Base-by-base conservation (phyloP, 140 eudicot genomes). In the Anethum foeniculum region DNA sequence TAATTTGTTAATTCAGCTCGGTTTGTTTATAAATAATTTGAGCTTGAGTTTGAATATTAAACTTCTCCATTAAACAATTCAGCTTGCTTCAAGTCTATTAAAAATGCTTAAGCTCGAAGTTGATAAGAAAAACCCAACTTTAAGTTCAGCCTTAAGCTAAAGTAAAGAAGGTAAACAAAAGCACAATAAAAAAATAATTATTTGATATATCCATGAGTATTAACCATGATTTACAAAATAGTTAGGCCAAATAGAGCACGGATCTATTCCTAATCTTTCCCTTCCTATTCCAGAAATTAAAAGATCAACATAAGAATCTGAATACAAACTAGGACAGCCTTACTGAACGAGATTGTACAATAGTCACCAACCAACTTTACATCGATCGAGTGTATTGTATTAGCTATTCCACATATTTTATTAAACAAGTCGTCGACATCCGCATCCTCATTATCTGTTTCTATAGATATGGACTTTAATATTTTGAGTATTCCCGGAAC, bases 171-270 rank as follows among this genome's bases (percentile, higher is more conserved):
- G 16, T 52, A 28, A 46, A 38, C 28, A 48, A 30, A 6, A 18
- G 49, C 11, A 56, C 39, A 28, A 28, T 2, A 36, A 58, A 23
- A 10, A 79, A 71, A 76, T 58, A 23, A 43, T 30, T n/a, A n/a
- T n/a, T n/a, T n/a, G 41, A 27, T 43, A 9, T 1, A 25, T 39
- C 46, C 13, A 80, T 65, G 84, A 79, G 75, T 81, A 34, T 81
- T 78, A 25, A 94, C 98, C 90, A 91, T 88, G 85, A 88, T 88
- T 85, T 94, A 91, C 90, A 94, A 81, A 76, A 92, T 86, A 77
- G 83, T 92, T 52, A 94, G 86, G 86, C 95, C 86, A 71, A 92
- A 85, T 78, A 92, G 82, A 89, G 96, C 91, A 77, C 77, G 36
- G 41, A 90, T 87, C 84, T 81, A 82, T 79, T 86, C 78, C 18